Evolutionary conservation across 129 eudicot species (phyloP), one percentile per base, ranked within the genome.

Genomic region (Smallanthus sonchifolius): DNA sequence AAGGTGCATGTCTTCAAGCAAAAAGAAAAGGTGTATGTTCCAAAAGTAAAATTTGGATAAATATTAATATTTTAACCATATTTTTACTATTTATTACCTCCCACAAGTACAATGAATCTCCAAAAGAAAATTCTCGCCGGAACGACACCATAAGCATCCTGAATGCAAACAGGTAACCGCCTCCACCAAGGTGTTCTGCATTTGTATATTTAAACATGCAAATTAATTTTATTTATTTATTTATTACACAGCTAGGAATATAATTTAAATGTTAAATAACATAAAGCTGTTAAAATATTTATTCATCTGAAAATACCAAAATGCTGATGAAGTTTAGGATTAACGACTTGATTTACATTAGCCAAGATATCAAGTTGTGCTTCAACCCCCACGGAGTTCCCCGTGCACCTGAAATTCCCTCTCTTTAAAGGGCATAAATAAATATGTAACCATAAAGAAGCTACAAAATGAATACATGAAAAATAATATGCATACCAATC

Each of bases 111-210:
- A 94, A 83, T 10, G 99, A 91, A 78, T 94, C 99, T n/a, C 88
- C 92, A 75, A 94, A 94, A 24, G 99, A 91, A 77, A 91, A 87
- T 77, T 94, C 99, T 55, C 97, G 80, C 35, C 99, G 93, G 67
- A 94, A 94, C 85, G 88, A 79, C 61, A 94, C 99, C 99, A 94
- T 94, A 48, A 94, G 96, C 99, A 94, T 91, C 37, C 99, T 90
- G 77, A 94, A 77, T 42, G 99, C 99, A 88, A 94, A 94, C 56
- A 88, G 83, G 80, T 94, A 94, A 67, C 92, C 90, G 38, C 99
- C 97, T 52, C 97, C 97, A 78, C 99, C 99, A 3, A 94, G 84
- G 62, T 82, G 83, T 72, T 94, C 99, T 94, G 85, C 75, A 62
- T 28, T 71, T 78, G 65, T 4, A 20, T 5, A 69, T 57, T 47